Base-by-base conservation (phyloP, 2,329 filamentous ascomycete genomes). In the Chrysosphaeria jannelii region DNA sequence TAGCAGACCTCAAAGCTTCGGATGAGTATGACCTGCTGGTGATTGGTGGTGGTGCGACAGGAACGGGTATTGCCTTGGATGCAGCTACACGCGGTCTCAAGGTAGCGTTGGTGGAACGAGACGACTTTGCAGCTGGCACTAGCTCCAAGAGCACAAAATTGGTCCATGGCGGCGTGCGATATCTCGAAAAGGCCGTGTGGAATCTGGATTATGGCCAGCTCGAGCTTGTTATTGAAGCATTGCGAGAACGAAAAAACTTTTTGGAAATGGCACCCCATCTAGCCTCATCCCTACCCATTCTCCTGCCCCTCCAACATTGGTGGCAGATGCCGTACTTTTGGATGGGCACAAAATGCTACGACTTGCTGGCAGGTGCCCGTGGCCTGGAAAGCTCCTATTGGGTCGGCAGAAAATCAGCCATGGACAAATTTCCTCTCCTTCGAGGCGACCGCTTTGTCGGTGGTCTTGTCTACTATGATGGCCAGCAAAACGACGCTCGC, bases 111-210 rank as follows among this genome's bases (percentile, higher is more conserved):
- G 69, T 85, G 10, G 72, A 85, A 46, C 56, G 71, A 30, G 74
- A 81, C 41, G 72, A 85, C 44, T 85, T 81, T 41, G 67, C 66
- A 34, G 57, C 66, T 30, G 72, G 74, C 14, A 81, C 72, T 19
- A 78, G 69, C 48, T 75, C 68, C 43, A 81, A 81, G 50, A 78
- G 69, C 47, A 85, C 72, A 23, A 85, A 85, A 46, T 53, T 85
- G 25, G 74, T 85, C 10, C 72, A 85, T 44, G 72, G 72, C 33
- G 72, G 72, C 37, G 74, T 85, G 28, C 60, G 72, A 33, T 85
- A 81, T 40, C 51, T 85, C 28, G 74, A 85, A 43, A 85, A 85
- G 50, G 72, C 72, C 25, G 63, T 85, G 23, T 76, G 66, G 65
- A 71, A 79, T 40, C 50, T 81, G 35, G 72, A 85, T 43, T 79